Evolutionary conservation across 805 yeast genomes (phyloP).

Genomic region (Candida peoriensis): DNA sequence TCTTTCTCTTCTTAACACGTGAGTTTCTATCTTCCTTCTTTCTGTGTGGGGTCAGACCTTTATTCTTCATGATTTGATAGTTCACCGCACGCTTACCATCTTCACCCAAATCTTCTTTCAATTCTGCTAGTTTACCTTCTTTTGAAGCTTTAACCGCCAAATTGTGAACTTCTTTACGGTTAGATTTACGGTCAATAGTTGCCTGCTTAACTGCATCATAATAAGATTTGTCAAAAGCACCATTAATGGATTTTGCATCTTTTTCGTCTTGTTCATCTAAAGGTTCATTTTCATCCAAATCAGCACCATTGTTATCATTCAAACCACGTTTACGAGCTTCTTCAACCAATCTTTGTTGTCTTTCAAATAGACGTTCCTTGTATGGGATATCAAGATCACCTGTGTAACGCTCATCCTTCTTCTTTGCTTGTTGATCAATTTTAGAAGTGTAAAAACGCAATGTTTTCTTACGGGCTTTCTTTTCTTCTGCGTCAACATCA

Average conservation of each 20-base stretch:
- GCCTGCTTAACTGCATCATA: constrained; percentile 49
- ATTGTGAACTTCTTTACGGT: constrained; percentile 60
- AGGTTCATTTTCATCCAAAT: constrained; percentile 45
- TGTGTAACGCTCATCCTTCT: constrained; percentile 50
- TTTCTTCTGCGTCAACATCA: constrained; percentile 83
- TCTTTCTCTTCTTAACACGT: constrained; percentile 97
- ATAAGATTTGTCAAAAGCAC: constrained; percentile 48
- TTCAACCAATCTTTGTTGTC: constrained; percentile 81
- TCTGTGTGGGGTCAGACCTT: constrained; percentile 90
- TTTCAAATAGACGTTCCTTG: constrained; percentile 81
- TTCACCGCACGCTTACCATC: constrained; percentile 93
- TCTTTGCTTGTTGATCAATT: constrained; percentile 77
- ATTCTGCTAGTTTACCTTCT: constrained; percentile 76
- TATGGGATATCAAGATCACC: constrained; percentile 94
- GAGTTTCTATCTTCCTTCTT: constrained; percentile 93
- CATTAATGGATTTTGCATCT: constrained; percentile 36
- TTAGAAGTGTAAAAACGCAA: constrained; percentile 95
- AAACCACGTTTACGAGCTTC: constrained; percentile 85
- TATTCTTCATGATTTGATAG: constrained; percentile 92
- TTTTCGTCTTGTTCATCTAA: constrained; percentile 42
- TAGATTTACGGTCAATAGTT: constrained; percentile 43
- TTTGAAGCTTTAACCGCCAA: constrained; percentile 73
- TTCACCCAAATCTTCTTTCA: constrained; percentile 56
- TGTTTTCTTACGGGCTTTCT: constrained; percentile 70
- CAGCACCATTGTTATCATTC: constrained; percentile 50